Evolutionary conservation across 768 basidiomycete species (phyloP).

Genomic region (Lentinula edodes): DNA sequence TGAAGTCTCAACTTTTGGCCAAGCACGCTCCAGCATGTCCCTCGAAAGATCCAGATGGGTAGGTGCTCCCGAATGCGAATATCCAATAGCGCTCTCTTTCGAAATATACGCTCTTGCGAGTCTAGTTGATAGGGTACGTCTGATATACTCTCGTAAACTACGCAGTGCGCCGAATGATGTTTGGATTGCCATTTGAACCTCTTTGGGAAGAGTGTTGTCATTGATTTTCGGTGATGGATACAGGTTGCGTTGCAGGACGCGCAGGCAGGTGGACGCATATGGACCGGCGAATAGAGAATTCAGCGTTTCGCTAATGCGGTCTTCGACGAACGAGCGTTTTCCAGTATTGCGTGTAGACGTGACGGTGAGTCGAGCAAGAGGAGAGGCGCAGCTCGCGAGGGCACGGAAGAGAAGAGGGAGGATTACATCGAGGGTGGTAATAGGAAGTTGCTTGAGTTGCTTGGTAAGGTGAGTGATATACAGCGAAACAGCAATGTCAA

Average conservation of each 20-base stretch:
- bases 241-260: slow-evolving; percentile 54
- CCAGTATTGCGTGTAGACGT: slow-evolving; percentile 20
- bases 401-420: slow-evolving; percentile 73
- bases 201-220: slow-evolving; percentile 10
- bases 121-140: slow-evolving; percentile 53
- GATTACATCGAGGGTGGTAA: slow-evolving; percentile 25
- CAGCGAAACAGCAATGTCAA: not conserved
- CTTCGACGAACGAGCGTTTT: slow-evolving; percentile 39
- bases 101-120: slow-evolving; percentile 65
- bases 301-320: slow-evolving; percentile 51
- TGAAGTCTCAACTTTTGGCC: slow-evolving; percentile 57
- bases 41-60: slow-evolving; percentile 54
- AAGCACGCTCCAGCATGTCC: slow-evolving; percentile 67
- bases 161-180: slow-evolving; percentile 57
- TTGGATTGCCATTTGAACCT: slow-evolving; percentile 27
- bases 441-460: slow-evolving; percentile 6
- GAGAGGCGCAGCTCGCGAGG: slow-evolving; percentile 57
- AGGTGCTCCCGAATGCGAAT: slow-evolving; percentile 56
- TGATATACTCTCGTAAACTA: slow-evolving; percentile 57
- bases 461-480: slow-evolving; percentile 5
- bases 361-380: slow-evolving; percentile 65
- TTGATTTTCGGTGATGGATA: slow-evolving; percentile 35
- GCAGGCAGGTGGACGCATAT: slow-evolving; percentile 60
- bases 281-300: slow-evolving; percentile 57
- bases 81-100: slow-evolving; percentile 43